Conservation (phyloP, 768 basidiomycete species). For the Paxillus rubicundulus region DNA sequence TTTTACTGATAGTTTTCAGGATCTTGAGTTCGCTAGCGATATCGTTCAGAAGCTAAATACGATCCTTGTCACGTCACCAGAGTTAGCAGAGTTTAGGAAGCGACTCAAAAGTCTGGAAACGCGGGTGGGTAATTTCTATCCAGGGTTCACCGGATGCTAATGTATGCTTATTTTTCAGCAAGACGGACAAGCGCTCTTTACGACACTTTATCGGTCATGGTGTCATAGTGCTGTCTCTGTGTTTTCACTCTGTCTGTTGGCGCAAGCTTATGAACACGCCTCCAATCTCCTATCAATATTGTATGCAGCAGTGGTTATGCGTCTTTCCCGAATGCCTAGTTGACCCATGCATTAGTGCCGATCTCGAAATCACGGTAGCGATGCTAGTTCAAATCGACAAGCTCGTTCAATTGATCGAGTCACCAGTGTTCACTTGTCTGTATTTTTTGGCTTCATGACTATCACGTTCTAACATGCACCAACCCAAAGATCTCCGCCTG, state of each 20-base stretch:
- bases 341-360: conserved; percentile 58
- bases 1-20: conserved; percentile 44
- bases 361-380: conserved; percentile 93
- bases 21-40: conserved; percentile 95
- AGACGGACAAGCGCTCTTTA: conserved; percentile 96
- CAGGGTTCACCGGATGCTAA: conserved; percentile 3
- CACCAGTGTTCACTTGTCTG: conserved; percentile 96
- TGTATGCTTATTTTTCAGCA: conserved; percentile 42
- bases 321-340: neutral
- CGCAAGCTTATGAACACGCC: conserved; percentile 98
- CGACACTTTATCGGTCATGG: conserved; percentile 94
- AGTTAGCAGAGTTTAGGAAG: conserved; percentile 92
- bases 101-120: conserved; percentile 91
- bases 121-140: conserved; percentile 51
- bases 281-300: conserved; percentile 95
- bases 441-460: neutral
- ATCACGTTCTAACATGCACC: conserved; percentile 1
- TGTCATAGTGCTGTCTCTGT: conserved; percentile 98
- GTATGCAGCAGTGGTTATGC: conserved; percentile 42
- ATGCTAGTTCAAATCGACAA: conserved; percentile 97
- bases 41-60: conserved; percentile 98
- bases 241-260: conserved; percentile 92
- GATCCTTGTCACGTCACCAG: conserved; percentile 94
- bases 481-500: conserved; percentile 66
- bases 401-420: conserved; percentile 95